These are phyloP conservation scores for Canavalia gladiata DNA, from an alignment of 306 rosid genomes.

Conservation along the genomic window DNA sequence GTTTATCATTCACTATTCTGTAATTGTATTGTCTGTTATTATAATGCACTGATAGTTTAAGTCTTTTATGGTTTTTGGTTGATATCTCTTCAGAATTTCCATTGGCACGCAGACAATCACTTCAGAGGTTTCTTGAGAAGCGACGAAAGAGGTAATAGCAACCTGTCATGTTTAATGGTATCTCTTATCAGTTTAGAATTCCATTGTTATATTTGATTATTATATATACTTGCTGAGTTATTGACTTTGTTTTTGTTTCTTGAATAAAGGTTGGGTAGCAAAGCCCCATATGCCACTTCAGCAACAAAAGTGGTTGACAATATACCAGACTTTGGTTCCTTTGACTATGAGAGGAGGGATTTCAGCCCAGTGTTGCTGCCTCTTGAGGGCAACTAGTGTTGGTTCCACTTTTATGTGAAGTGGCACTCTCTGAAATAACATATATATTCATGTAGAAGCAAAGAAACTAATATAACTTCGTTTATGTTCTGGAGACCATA, in stretches of 20 bases:
- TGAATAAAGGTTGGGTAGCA: constrained; percentile 64
- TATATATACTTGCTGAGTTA: not conserved
- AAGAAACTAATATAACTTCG: constrained; percentile 17
- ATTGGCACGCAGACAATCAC: constrained; percentile 80
- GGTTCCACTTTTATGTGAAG: constrained; percentile 7
- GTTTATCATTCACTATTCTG: constrained; percentile 5
- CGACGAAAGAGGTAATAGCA: constrained; percentile 66
- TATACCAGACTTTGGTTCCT: constrained; percentile 44
- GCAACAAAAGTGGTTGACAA: constrained; percentile 40
- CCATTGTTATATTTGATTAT: not conserved
- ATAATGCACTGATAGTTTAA: not conserved
- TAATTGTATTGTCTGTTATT: not conserved
- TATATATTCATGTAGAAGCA: constrained; percentile 25
- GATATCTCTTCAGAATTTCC: constrained; percentile 69
- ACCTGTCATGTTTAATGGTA: not conserved
- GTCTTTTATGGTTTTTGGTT: constrained; percentile 40
- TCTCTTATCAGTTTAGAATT: constrained; percentile 24
- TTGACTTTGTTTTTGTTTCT: constrained; percentile 37
- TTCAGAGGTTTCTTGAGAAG: constrained; percentile 83
- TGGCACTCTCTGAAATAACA: not conserved
- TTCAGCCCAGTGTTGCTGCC: constrained; percentile 46
- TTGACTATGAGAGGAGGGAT: constrained; percentile 46
- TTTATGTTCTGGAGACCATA: constrained; percentile 6
- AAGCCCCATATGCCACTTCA: constrained; percentile 60
- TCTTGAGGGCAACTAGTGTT: constrained; percentile 27